Percentiles rank a stretch among this genome's conserved stretches.
These are phyloP conservation scores for Borealophlyctis nickersoniae DNA, from an alignment of 192 early-diverging fungal species.

Conservation along the genomic window DNA sequence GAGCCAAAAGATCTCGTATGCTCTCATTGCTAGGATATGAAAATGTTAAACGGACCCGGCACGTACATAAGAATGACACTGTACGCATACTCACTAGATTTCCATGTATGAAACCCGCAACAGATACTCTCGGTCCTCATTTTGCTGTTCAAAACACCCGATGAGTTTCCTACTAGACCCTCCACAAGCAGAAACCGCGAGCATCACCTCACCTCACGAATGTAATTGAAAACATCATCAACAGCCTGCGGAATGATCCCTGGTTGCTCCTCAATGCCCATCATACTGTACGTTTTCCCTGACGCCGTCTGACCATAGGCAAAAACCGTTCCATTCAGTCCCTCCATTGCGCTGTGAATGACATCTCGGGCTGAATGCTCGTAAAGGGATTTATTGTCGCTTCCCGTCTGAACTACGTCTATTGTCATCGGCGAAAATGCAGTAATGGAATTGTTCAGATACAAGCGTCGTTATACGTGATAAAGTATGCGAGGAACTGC, in stretches of 20 bases:
- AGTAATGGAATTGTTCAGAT: background rate
- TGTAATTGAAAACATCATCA: constrained; percentile 57
- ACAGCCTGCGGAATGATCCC: constrained; percentile 71
- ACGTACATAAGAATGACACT: too few relatives aligned
- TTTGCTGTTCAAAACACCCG: constrained; percentile 27
- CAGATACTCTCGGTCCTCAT: constrained; percentile 73
- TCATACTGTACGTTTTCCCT: constrained; percentile 75
- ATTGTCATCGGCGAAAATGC: background rate
- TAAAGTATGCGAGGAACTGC: background rate
- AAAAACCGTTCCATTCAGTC: constrained; percentile 90
- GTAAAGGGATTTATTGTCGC: constrained; percentile 55
- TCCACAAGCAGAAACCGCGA: too few relatives aligned
- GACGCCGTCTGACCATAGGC: constrained; percentile 97
- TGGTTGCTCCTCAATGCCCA: constrained; percentile 55
- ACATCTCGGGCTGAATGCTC: constrained; percentile 49
- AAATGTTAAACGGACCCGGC: constrained; percentile 6
- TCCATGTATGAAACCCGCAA: constrained; percentile 96
- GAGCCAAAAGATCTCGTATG: constrained; percentile 84
- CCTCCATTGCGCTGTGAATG: constrained; percentile 73
- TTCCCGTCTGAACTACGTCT: constrained; percentile 54
- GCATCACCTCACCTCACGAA: constrained; percentile 44
- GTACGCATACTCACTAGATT: too few relatives aligned
- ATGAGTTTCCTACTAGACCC: background rate
- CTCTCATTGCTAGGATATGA: constrained; percentile 29
- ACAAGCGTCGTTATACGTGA: constrained; percentile 4